phyloP scores from a whole-genome alignment of 441 rosid genomes.

The Gossypium gossypioides region DNA sequence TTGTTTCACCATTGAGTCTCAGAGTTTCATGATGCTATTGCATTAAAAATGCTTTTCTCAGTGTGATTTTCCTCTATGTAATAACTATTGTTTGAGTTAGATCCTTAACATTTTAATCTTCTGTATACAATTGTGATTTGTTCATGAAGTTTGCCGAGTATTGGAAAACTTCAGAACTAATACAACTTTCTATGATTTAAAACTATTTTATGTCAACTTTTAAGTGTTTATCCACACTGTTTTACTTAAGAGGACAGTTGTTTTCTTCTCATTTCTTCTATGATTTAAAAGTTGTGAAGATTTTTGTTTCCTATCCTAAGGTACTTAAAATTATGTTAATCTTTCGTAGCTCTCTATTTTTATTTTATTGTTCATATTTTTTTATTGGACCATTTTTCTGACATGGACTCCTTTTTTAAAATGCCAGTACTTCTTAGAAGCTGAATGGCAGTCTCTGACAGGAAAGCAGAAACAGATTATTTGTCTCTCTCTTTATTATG shows the following conservation, averaged over 20 bases:
- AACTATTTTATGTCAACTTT: not conserved
- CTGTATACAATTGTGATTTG: not conserved
- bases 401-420: constrained; percentile 21
- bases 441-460: constrained; percentile 50
- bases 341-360: not conserved
- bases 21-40: not conserved
- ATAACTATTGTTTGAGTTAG: not conserved
- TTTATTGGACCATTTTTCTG: constrained; percentile 20
- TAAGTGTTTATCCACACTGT: not conserved
- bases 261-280: not conserved
- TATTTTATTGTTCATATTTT: constrained; percentile 1
- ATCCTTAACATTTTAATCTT: not conserved
- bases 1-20: not conserved
- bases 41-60: not conserved
- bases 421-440: constrained; percentile 51
- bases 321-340: not conserved
- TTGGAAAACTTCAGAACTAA: not conserved
- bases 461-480: constrained; percentile 57
- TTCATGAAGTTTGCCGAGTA: not conserved
- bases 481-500: constrained; percentile 61
- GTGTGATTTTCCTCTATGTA: not conserved
- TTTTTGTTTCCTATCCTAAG: not conserved
- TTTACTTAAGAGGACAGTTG: not conserved
- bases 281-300: not conserved
- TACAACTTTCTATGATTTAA: not conserved